Conservation (phyloP, 768 basidiomycete genomes). For the Trametes maxima region DNA sequence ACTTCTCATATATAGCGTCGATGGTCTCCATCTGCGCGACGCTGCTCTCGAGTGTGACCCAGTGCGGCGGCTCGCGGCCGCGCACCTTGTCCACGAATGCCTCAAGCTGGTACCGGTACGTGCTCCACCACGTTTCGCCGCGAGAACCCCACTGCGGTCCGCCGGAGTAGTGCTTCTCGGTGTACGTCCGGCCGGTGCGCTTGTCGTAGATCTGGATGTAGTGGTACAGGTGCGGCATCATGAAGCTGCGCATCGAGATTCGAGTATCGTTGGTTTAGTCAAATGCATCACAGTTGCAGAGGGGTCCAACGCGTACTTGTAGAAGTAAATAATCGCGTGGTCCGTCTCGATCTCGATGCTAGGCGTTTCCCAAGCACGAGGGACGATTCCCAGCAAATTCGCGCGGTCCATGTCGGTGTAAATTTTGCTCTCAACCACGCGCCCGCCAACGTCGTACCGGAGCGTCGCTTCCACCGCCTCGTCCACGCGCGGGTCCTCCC, state of each 20-base stretch:
- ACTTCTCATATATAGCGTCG: conserved; percentile 57
- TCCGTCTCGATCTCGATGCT: conserved; percentile 26
- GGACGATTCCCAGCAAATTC: conserved; percentile 27
- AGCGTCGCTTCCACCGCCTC: conserved; percentile 45
- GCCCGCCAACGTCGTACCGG: conserved; percentile 29
- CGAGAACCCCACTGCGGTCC: conserved; percentile 33
- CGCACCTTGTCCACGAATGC: conserved; percentile 62
- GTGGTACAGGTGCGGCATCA: conserved; percentile 30
- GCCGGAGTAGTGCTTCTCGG: conserved; percentile 38
- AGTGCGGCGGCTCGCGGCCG: conserved; percentile 53
- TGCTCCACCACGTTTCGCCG: conserved; percentile 63
- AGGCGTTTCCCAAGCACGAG: conserved; percentile 22
- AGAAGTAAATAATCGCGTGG: conserved; percentile 20
- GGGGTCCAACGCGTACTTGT: conserved; percentile 8
- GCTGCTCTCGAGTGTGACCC: conserved; percentile 57
- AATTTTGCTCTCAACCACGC: conserved; percentile 25
- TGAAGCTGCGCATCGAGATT: conserved; percentile 16
- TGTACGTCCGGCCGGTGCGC: conserved; percentile 44
- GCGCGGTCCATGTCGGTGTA: conserved; percentile 36
- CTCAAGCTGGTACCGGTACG: conserved; percentile 52
- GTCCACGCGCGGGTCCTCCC: conserved; percentile 42
- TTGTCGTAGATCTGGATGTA: conserved; percentile 31
- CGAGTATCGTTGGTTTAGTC: background rate
- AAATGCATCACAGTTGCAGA: background rate
- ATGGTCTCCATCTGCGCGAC: conserved; percentile 59